Percentiles rank a stretch among this genome's conserved stretches.
Conservation (phyloP, 495 filamentous ascomycete species). For the Xylaria acuta region DNA sequence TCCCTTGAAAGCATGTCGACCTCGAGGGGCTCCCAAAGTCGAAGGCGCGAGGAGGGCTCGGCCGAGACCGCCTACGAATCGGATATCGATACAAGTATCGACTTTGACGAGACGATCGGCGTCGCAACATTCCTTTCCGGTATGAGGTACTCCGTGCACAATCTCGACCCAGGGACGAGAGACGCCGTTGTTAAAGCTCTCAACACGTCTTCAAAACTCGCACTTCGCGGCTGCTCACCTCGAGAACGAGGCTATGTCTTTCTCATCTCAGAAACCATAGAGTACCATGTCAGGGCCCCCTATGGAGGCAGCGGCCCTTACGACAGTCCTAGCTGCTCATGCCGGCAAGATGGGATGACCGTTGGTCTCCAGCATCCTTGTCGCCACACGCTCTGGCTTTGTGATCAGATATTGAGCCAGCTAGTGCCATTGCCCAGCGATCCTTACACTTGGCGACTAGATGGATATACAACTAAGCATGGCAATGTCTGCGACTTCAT, state of each 20-base stretch:
- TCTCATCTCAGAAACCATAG: constrained; percentile 53
- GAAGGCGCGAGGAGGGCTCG: constrained; percentile 36
- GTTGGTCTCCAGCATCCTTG: constrained; percentile 42
- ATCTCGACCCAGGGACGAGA: constrained; percentile 35
- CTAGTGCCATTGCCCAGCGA: constrained; percentile 43
- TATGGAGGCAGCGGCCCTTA: constrained; percentile 44
- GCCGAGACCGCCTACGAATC: constrained; percentile 35
- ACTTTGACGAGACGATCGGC: constrained; percentile 42
- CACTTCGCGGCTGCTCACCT: constrained; percentile 49
- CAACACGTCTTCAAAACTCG: constrained; percentile 46
- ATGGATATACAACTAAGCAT: constrained; percentile 49
- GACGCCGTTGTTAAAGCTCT: constrained; percentile 35
- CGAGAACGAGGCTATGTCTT: constrained; percentile 53
- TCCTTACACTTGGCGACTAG: constrained; percentile 42
- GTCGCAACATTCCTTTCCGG: constrained; percentile 45
- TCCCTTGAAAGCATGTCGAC: constrained; percentile 47
- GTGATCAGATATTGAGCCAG: constrained; percentile 52
- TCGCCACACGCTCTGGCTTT: constrained; percentile 57
- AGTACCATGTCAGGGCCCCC: constrained; percentile 52
- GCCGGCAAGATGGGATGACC: constrained; percentile 38
- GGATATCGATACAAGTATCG: constrained; percentile 36
- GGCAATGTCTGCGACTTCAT: constrained; percentile 51
- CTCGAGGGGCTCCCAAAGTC: constrained; percentile 34
- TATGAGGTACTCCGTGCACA: constrained; percentile 43
- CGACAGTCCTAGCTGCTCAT: constrained; percentile 49